phyloP scores from a whole-genome alignment of 208 protist species.

The Leishmania lainsoni region DNA sequence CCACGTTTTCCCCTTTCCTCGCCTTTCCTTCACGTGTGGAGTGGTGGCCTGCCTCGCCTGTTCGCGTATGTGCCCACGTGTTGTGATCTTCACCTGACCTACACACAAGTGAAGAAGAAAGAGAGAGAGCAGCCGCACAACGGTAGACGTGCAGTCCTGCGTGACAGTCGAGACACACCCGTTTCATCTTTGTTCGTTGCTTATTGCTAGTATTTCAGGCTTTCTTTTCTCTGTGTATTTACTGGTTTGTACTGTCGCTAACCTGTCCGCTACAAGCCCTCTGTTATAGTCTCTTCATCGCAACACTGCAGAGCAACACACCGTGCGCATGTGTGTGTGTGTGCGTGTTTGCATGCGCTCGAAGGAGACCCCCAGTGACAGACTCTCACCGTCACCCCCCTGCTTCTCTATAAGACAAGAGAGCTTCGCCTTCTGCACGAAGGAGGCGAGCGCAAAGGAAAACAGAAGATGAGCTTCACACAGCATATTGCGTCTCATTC shows the following conservation, averaged over 20 bases:
- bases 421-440: neutral
- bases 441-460: too few species aligned
- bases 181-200: neutral
- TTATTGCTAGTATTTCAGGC: neutral
- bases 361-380: neutral
- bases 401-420: neutral
- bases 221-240: neutral
- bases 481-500: constrained; percentile 10
- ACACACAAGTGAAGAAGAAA: too few species aligned
- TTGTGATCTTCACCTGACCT: neutral
- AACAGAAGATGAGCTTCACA: constrained; percentile 17
- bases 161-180: too few species aligned
- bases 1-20: neutral
- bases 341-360: neutral
- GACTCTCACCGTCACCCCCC: neutral
- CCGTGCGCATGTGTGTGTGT: neutral
- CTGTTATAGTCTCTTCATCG: too few species aligned
- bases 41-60: neutral
- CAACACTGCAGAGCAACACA: neutral
- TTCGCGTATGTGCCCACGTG: neutral
- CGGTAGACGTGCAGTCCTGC: too few species aligned
- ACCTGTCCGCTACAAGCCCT: neutral
- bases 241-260: neutral
- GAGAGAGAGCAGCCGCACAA: too few species aligned
- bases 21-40: neutral